These are phyloP conservation scores for Curvularia verruculosa DNA, from an alignment of 2,329 filamentous ascomycete genomes.

Conservation along the genomic window DNA sequence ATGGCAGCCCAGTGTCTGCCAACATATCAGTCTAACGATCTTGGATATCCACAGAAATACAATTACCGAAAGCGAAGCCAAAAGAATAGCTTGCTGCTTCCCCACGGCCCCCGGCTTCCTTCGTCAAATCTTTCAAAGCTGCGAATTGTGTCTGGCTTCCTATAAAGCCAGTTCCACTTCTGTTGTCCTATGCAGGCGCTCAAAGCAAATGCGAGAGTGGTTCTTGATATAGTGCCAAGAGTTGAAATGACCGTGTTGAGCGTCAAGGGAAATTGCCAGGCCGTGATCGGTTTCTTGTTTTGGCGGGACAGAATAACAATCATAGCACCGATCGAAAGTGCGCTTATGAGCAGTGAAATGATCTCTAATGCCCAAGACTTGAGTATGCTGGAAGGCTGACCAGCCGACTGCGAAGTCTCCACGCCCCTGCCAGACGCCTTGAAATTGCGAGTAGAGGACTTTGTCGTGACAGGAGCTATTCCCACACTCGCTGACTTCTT, in stretches of 20 bases:
- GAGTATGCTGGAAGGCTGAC: background rate
- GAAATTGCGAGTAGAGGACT: background rate
- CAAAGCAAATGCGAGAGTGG: constrained; percentile 18
- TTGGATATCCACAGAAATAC: fast-evolving
- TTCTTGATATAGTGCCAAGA: constrained; percentile 17
- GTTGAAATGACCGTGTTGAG: constrained; percentile 18
- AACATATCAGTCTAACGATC: background rate
- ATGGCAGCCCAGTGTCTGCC: constrained; percentile 5
- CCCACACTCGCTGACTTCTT: background rate
- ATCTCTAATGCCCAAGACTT: constrained; percentile 10
- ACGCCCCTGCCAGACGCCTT: background rate
- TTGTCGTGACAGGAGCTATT: background rate
- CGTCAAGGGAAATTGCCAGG: constrained; percentile 12
- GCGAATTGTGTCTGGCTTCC: constrained; percentile 3
- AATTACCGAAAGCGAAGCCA: constrained; percentile 14
- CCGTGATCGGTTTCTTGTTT: constrained; percentile 7
- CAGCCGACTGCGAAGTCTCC: background rate
- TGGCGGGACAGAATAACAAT: constrained; percentile 11
- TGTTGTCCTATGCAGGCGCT: constrained; percentile 22
- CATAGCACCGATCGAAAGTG: constrained; percentile 6
- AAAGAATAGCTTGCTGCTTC: constrained; percentile 12
- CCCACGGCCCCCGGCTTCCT: constrained; percentile 22
- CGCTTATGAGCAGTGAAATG: background rate
- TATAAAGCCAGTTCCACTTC: constrained; percentile 20
- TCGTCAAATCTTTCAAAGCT: constrained; percentile 22